Conservation (phyloP, 2,329 filamentous ascomycete genomes). For the Paraconiothyrium sp. region DNA sequence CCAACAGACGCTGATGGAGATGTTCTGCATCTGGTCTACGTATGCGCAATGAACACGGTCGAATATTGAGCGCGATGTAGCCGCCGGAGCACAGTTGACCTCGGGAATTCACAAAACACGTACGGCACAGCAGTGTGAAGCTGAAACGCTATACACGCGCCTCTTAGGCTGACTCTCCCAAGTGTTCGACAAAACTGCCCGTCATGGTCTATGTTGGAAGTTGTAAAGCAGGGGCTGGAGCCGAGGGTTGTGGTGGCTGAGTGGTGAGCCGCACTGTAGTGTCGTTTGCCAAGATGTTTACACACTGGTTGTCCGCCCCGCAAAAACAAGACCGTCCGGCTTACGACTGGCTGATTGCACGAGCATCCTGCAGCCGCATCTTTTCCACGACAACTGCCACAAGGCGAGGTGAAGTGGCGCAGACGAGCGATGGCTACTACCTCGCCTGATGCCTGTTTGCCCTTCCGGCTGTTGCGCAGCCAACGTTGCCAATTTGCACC, state of each 20-base stretch:
- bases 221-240: neutral
- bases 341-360: constrained; percentile 7
- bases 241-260: neutral
- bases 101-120: neutral
- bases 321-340: neutral
- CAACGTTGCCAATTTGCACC: neutral
- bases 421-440: neutral
- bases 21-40: neutral
- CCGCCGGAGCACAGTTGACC: neutral
- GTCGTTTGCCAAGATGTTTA: neutral
- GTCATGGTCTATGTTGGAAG: neutral
- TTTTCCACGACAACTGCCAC: neutral
- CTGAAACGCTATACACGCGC: neutral
- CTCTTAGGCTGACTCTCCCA: neutral
- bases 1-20: neutral
- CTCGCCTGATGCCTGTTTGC: neutral
- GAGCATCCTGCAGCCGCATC: neutral
- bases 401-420: constrained; percentile 4
- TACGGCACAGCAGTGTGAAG: neutral
- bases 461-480: constrained; percentile 6
- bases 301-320: neutral
- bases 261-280: neutral
- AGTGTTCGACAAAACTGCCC: neutral
- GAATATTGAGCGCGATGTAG: neutral
- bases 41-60: too few species aligned